Evolutionary conservation across 129 eudicot genomes (phyloP).

Genomic region (Erigeron canadensis): DNA sequence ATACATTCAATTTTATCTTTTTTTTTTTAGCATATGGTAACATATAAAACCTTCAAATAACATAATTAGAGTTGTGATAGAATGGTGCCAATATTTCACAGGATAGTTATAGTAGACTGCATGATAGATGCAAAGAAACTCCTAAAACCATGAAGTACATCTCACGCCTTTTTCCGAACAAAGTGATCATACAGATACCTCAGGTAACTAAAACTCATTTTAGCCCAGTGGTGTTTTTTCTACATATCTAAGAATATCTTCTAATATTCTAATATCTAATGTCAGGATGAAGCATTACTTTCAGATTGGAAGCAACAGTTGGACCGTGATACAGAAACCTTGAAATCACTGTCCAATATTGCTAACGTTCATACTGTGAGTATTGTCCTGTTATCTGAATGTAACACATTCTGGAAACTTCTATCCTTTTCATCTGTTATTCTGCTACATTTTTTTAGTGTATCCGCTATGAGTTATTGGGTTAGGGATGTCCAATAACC

Average conservation of each 20-base stretch:
- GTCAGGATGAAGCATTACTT: constrained; percentile 70
- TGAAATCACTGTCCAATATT: constrained; percentile 75
- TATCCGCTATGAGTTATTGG: too few relatives aligned
- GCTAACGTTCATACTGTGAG: constrained; percentile 68
- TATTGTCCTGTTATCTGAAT: background rate
- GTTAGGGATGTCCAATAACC: too few relatives aligned
- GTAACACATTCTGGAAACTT: too few relatives aligned
- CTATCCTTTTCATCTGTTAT: background rate
- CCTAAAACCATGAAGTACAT: constrained; percentile 88
- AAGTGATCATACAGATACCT: constrained; percentile 85
- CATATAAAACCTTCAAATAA: background rate
- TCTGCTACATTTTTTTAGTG: too few relatives aligned
- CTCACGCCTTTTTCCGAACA: constrained; percentile 80
- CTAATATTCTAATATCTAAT: background rate
- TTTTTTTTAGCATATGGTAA: too few relatives aligned
- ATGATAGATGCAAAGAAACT: constrained; percentile 83
- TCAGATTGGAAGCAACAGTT: constrained; percentile 82
- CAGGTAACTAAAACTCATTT: constrained; percentile 46
- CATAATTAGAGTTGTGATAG: background rate
- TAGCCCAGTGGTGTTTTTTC: background rate
- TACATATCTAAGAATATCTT: too few relatives aligned
- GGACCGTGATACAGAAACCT: constrained; percentile 81
- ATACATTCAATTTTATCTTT: too few relatives aligned
- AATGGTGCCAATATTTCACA: constrained; percentile 21
- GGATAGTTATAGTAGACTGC: constrained; percentile 72